Conservation (phyloP, 495 filamentous ascomycete genomes). For the Lentithecium fluviatile region DNA sequence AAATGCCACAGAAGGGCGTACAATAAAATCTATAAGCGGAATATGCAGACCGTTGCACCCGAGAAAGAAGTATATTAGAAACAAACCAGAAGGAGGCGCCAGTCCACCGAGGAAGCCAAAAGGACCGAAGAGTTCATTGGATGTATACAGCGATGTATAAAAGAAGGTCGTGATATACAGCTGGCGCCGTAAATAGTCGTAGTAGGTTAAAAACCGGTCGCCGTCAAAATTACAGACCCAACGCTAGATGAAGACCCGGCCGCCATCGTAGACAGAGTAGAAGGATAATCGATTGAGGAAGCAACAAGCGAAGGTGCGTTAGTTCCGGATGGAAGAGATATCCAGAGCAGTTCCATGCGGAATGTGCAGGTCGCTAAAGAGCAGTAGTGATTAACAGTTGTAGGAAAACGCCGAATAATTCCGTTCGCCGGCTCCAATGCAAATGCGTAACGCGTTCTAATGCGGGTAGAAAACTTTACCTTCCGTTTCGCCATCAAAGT, state of each 20-base stretch:
- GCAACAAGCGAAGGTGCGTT: too few species aligned
- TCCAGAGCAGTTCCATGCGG: conserved; percentile 1
- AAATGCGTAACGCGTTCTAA: neutral
- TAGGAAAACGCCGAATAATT: neutral
- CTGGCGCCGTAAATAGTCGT: neutral
- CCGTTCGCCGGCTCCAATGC: neutral
- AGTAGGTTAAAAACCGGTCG: neutral
- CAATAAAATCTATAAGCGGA: too few species aligned
- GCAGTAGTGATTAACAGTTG: neutral
- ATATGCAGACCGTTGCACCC: too few species aligned
- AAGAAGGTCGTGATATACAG: conserved; percentile 2
- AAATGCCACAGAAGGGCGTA: too few species aligned
- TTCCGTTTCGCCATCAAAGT: too few species aligned
- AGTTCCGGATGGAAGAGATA: neutral
- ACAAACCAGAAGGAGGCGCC: too few species aligned
- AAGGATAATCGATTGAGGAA: neutral
- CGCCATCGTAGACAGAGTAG: neutral
- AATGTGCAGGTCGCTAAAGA: neutral
- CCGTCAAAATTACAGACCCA: neutral
- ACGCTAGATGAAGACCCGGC: neutral
- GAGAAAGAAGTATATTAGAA: too few species aligned
- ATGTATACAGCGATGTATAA: conserved; percentile 1
- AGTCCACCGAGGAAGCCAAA: neutral
- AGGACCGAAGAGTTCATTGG: neutral
- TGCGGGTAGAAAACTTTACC: neutral